These are phyloP conservation scores for Vickermania ingenoplastis DNA, from an alignment of 208 protist species.

Conservation along the genomic window DNA sequence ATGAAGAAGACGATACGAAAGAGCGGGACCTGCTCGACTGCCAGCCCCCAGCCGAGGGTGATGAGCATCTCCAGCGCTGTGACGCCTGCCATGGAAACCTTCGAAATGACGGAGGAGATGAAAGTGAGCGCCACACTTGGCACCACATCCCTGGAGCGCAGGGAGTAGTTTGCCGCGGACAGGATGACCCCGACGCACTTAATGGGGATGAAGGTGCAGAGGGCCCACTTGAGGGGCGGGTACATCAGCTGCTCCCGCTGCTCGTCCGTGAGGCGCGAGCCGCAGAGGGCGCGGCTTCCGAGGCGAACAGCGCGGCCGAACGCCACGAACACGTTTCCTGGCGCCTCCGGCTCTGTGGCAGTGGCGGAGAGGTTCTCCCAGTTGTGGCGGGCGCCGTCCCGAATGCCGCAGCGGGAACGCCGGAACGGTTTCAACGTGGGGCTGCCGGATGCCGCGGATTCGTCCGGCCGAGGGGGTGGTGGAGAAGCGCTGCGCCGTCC, in stretches of 20 bases:
- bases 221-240: slow-evolving; percentile 41
- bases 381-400: too few relatives aligned
- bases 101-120: slow-evolving; percentile 15
- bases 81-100: slow-evolving; percentile 13
- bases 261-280: neutral
- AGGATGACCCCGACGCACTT: slow-evolving; percentile 29
- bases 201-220: slow-evolving; percentile 20
- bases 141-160: slow-evolving; percentile 5
- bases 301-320: neutral
- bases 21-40: slow-evolving; percentile 21
- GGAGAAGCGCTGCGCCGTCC: too few relatives aligned
- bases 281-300: neutral
- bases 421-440: too few relatives aligned
- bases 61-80: slow-evolving; percentile 43
- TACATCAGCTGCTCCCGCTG: slow-evolving; percentile 25
- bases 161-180: slow-evolving; percentile 14
- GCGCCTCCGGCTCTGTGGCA: too few relatives aligned
- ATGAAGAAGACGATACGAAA: slow-evolving; percentile 20
- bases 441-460: too few relatives aligned
- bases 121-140: slow-evolving; percentile 8
- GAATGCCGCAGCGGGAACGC: too few relatives aligned
- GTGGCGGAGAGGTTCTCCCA: too few relatives aligned
- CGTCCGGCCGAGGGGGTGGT: too few relatives aligned
- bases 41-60: slow-evolving; percentile 50
- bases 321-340: neutral